A percentile compares a stretch with the other conserved stretches of the same genome.
These are phyloP conservation scores for Leishmania mexicana DNA, from an alignment of 208 protist genomes.

Conservation along the genomic window DNA sequence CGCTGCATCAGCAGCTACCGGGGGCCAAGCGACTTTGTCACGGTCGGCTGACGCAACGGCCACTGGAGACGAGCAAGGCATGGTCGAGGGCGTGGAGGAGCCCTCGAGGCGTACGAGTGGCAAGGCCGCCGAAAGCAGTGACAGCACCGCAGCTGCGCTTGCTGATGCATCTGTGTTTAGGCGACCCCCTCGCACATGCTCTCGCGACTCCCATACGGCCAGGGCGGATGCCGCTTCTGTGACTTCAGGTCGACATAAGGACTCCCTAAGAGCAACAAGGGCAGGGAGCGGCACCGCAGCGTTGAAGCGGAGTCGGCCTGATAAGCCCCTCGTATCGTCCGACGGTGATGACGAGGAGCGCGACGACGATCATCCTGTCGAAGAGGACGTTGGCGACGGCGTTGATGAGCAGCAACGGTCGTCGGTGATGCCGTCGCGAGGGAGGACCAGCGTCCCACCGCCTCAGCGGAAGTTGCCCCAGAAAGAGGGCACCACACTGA, in stretches of 20 bases:
- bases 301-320: neutral
- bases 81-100: neutral
- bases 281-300: neutral
- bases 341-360: neutral
- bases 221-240: neutral
- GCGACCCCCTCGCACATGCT: neutral
- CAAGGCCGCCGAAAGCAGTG: neutral
- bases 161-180: neutral
- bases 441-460: neutral
- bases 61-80: neutral
- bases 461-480: neutral
- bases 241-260: neutral
- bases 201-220: neutral
- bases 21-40: neutral
- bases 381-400: neutral
- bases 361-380: neutral
- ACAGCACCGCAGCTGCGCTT: neutral
- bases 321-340: neutral
- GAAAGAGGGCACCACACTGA: neutral
- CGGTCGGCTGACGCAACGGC: neutral
- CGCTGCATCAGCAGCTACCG: slow-evolving; percentile 5
- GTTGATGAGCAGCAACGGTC: neutral
- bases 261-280: neutral
- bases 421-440: neutral
- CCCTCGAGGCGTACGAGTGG: neutral